Conservation (phyloP, 768 basidiomycete species). For the Pleurotus citrinopileatus region DNA sequence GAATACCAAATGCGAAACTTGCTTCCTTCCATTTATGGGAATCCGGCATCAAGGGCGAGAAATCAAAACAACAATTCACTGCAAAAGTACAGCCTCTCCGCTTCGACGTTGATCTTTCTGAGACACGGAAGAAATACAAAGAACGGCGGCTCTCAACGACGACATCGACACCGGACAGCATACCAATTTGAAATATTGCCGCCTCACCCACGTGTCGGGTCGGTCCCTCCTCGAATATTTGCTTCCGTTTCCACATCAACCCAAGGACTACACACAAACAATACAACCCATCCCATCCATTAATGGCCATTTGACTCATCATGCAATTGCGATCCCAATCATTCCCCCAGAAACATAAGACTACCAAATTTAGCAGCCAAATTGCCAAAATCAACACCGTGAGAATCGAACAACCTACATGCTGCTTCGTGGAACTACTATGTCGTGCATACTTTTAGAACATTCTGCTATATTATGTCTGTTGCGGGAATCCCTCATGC, state of each 20-base stretch:
- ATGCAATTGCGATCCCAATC: neutral
- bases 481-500: neutral
- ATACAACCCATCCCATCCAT: too few relatives aligned
- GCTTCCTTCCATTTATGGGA: neutral
- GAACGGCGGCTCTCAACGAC: neutral
- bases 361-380: neutral
- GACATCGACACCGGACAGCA: too few relatives aligned
- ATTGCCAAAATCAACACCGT: neutral
- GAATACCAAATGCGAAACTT: neutral
- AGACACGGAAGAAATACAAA: neutral
- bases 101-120: neutral
- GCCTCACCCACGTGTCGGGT: too few relatives aligned
- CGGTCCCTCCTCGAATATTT: too few relatives aligned
- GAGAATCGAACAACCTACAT: neutral
- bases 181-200: too few relatives aligned
- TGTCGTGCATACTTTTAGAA: too few relatives aligned
- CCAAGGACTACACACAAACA: too few relatives aligned
- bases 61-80: neutral
- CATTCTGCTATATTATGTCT: too few relatives aligned
- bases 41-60: neutral
- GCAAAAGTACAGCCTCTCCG: neutral
- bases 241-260: too few relatives aligned
- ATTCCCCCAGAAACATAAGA: neutral
- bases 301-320: too few relatives aligned
- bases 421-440: too few relatives aligned